A percentile compares a stretch with the other conserved stretches of the same genome.
Conservation (phyloP, 306 rosid genomes). For the Biancaea sappan region DNA sequence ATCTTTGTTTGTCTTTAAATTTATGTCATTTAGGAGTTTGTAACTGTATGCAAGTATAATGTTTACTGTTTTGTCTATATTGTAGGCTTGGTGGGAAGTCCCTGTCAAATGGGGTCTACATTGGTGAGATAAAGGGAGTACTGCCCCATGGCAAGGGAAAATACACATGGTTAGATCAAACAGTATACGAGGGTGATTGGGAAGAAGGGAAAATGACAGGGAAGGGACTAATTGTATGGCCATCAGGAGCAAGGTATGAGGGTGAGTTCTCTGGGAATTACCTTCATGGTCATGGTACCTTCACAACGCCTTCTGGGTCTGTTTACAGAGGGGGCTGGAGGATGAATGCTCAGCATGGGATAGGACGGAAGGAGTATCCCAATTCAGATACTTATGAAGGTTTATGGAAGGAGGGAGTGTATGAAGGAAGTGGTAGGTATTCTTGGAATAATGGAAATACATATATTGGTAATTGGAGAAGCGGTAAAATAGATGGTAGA, state of each 20-base stretch:
- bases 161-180: slow-evolving; percentile 81
- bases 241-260: slow-evolving; percentile 73
- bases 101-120: slow-evolving; percentile 70
- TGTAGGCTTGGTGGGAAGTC: slow-evolving; percentile 56
- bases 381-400: slow-evolving; percentile 83
- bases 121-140: slow-evolving; percentile 57
- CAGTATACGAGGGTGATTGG: slow-evolving; percentile 89
- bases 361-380: slow-evolving; percentile 67
- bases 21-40: slow-evolving; percentile 13
- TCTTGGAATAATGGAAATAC: slow-evolving; percentile 71
- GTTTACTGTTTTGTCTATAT: slow-evolving; percentile 23
- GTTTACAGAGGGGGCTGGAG: slow-evolving; percentile 80
- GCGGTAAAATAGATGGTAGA: slow-evolving; percentile 79
- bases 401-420: slow-evolving; percentile 89
- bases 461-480: slow-evolving; percentile 82
- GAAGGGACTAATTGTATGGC: slow-evolving; percentile 69
- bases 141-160: slow-evolving; percentile 85
- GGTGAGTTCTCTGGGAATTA: slow-evolving; percentile 89
- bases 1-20: slow-evolving; percentile 8
- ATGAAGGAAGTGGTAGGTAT: slow-evolving; percentile 80
- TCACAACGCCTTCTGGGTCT: slow-evolving; percentile 49
- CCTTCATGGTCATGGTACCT: slow-evolving; percentile 83
- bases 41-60: slow-evolving; percentile 26
- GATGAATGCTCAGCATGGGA: slow-evolving; percentile 83
- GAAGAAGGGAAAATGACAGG: slow-evolving; percentile 83